Evolutionary conservation across 1,284 basidiomycete species (phyloP).

Genomic region (Cryptococcus floricola): DNA sequence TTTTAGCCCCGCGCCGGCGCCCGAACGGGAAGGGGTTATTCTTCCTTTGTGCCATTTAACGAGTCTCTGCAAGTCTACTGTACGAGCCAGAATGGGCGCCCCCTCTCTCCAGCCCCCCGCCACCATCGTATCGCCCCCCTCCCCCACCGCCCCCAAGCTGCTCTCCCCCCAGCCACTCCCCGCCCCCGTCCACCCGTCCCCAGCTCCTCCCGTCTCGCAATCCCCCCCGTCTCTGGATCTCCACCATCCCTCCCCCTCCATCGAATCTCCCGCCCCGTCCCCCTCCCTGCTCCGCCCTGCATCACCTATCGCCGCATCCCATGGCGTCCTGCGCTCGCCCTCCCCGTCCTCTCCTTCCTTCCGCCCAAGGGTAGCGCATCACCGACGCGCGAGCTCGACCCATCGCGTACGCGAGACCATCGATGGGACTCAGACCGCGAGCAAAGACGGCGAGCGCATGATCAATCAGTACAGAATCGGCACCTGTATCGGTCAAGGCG

Average conservation of each 20-base stretch:
- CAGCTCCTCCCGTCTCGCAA: background rate
- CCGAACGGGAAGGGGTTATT: background rate
- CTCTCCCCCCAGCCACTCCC: background rate
- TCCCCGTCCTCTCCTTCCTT: conserved; percentile 27
- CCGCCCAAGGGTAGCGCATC: conserved; percentile 17
- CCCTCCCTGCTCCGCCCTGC: conserved; percentile 7
- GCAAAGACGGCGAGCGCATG: conserved; percentile 41
- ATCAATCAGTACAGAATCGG: conserved; percentile 50
- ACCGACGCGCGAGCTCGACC: conserved; percentile 38
- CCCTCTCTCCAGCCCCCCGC: conserved; percentile 13
- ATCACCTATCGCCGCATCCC: conserved; percentile 3
- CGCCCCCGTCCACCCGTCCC: too few relatives aligned
- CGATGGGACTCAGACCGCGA: conserved; percentile 37
- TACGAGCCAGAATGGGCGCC: background rate
- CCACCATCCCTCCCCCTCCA: background rate
- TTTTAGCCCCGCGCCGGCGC: background rate
- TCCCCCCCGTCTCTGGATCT: background rate
- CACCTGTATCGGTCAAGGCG: conserved; percentile 45
- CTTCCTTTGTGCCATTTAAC: too few relatives aligned
- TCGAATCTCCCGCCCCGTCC: conserved; percentile 5
- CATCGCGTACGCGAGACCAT: conserved; percentile 47
- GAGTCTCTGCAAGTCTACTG: too few relatives aligned
- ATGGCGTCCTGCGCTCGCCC: conserved; percentile 7
- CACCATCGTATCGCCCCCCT: conserved; percentile 32
- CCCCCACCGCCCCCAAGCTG: conserved; percentile 23